Evolutionary conservation across 768 basidiomycete species (phyloP).

Genomic region (Phylloporus arenicola): DNA sequence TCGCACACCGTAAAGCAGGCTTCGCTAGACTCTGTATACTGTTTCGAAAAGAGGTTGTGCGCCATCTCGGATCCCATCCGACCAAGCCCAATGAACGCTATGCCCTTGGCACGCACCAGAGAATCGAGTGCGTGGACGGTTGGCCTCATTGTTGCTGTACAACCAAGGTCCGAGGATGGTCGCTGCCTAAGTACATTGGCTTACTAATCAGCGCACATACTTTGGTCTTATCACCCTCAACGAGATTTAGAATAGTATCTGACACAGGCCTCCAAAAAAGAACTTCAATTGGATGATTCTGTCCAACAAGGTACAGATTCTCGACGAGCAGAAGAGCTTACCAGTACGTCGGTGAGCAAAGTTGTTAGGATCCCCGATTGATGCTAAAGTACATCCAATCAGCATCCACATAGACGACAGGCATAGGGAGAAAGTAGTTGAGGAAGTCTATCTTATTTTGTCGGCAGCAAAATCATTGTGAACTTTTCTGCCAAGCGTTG

Average conservation of each 20-base stretch:
- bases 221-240: too few species aligned
- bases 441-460: too few species aligned
- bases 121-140: conserved; percentile 38
- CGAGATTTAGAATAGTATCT: too few species aligned
- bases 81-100: conserved; percentile 82
- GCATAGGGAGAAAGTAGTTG: too few species aligned
- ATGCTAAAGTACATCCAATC: too few species aligned
- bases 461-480: too few species aligned
- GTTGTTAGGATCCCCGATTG: too few species aligned
- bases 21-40: conserved; percentile 46
- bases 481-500: too few species aligned
- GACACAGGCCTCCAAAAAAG: too few species aligned
- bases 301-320: not conserved
- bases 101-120: conserved; percentile 42
- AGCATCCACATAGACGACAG: too few species aligned
- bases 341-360: not conserved
- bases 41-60: conserved; percentile 76
- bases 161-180: not conserved
- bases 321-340: not conserved
- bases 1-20: conserved; percentile 76
- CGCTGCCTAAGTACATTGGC: not conserved
- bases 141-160: conserved; percentile 41
- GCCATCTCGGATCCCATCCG: conserved; percentile 89
- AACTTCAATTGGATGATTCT: not conserved
- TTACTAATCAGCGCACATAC: conserved; percentile 17